These are phyloP conservation scores for Skeletonema tropicum DNA, from an alignment of 108 stramenopile genomes.

Conservation along the genomic window DNA sequence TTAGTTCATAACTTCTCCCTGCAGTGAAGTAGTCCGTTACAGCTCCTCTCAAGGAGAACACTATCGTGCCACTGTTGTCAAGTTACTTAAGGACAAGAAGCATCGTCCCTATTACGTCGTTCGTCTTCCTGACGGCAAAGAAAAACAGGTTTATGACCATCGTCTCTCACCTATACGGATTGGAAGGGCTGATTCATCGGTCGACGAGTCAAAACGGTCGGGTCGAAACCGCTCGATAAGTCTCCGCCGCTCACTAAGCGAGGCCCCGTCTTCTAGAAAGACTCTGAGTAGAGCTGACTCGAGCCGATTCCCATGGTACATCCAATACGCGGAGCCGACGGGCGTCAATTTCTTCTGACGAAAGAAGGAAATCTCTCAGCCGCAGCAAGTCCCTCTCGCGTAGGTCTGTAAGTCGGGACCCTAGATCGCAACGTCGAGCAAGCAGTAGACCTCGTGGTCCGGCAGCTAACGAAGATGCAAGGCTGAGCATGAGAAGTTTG, in stretches of 20 bases:
- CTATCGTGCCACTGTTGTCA: constrained; percentile 27
- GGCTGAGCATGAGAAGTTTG: not conserved
- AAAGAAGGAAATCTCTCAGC: not conserved
- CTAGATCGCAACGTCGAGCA: not conserved
- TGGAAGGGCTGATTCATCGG: not conserved
- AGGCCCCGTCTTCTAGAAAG: not conserved
- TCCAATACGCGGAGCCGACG: not conserved
- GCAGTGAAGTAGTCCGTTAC: constrained; percentile 36
- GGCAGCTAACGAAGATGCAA: not conserved
- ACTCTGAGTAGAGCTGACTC: not conserved
- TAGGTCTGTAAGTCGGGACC: not conserved
- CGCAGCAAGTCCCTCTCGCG: constrained; percentile 1
- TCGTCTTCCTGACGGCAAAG: constrained; percentile 26
- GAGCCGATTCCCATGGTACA: not conserved
- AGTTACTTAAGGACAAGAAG: constrained; percentile 43
- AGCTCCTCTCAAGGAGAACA: constrained; percentile 45
- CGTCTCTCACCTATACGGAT: constrained; percentile 22
- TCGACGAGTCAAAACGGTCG: not conserved
- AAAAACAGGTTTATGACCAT: constrained; percentile 50
- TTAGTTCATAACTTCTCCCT: constrained; percentile 15
- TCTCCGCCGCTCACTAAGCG: not conserved
- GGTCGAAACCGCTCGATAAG: not conserved
- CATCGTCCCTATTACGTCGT: constrained; percentile 46
- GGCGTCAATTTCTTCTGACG: not conserved
- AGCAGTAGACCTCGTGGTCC: not conserved